These are phyloP conservation scores for Leucosporidium scottii DNA, from an alignment of 768 basidiomycete species.

Conservation along the genomic window DNA sequence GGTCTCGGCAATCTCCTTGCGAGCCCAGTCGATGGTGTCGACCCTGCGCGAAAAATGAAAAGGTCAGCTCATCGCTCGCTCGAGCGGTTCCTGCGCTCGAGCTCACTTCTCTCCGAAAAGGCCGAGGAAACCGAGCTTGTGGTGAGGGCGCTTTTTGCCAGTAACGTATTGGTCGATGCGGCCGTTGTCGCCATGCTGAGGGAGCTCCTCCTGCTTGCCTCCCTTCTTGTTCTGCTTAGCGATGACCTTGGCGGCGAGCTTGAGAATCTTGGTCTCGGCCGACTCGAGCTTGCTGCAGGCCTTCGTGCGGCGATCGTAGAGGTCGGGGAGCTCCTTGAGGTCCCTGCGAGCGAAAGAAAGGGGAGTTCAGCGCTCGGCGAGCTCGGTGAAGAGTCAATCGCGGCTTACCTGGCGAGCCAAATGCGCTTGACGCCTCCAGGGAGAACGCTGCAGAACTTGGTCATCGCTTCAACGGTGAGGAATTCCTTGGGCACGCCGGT, in stretches of 20 bases:
- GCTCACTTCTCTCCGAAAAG: conserved; percentile 62
- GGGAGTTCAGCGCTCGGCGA: too few relatives aligned
- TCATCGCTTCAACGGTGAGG: conserved; percentile 59
- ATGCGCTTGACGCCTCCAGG: conserved; percentile 86
- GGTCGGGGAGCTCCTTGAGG: conserved; percentile 74
- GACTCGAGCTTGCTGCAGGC: conserved; percentile 75
- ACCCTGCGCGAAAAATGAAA: conserved; percentile 44
- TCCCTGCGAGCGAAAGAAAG: conserved; percentile 48
- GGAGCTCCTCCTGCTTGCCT: conserved; percentile 20
- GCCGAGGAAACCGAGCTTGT: conserved; percentile 51
- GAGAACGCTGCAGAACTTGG: conserved; percentile 49
- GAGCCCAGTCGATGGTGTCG: conserved; percentile 81
- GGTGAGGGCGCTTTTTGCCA: conserved; percentile 64
- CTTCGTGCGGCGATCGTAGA: conserved; percentile 65
- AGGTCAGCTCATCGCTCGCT: too few relatives aligned
- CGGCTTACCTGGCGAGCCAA: conserved; percentile 74
- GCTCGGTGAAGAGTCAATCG: too few relatives aligned
- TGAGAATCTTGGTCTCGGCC: conserved; percentile 71
- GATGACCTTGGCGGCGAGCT: conserved; percentile 63
- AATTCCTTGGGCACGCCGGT: conserved; percentile 78
- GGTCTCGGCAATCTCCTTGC: conserved; percentile 53
- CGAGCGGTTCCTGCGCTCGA: neutral
- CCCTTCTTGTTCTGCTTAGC: conserved; percentile 42
- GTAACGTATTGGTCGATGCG: conserved; percentile 61
- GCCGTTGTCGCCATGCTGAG: conserved; percentile 35